Evolutionary conservation across 192 early-diverging fungal species (phyloP).

Genomic region (Coemansia sp.): DNA sequence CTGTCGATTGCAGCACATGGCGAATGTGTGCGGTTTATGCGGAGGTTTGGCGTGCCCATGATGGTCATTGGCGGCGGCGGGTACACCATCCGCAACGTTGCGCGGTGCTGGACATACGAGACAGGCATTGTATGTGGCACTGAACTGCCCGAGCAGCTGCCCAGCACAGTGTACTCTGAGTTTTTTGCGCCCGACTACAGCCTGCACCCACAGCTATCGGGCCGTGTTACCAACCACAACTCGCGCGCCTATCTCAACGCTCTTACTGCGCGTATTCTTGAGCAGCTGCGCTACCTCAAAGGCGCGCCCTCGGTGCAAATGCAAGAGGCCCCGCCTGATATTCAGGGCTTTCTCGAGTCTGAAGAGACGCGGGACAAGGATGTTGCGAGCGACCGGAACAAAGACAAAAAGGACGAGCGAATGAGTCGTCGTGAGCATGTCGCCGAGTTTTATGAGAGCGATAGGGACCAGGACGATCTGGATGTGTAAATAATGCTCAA

Average conservation of each 20-base stretch:
- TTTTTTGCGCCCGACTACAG: constrained; percentile 89
- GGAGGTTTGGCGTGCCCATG: constrained; percentile 86
- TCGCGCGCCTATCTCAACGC: constrained; percentile 76
- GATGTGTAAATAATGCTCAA: not conserved
- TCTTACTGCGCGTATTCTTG: constrained; percentile 70
- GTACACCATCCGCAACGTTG: constrained; percentile 97
- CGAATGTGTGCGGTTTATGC: constrained; percentile 87
- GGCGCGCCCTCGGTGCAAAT: constrained; percentile 95
- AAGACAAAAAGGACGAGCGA: constrained; percentile 30
- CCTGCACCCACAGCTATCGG: constrained; percentile 82
- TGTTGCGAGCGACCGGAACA: constrained; percentile 11
- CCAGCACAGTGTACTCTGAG: constrained; percentile 71
- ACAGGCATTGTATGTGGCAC: constrained; percentile 81
- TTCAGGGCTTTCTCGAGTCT: constrained; percentile 50
- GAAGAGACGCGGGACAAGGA: constrained; percentile 34
- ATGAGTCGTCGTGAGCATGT: constrained; percentile 24
- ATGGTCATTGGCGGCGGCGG: constrained; percentile 95
- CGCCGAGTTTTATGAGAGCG: constrained; percentile 49
- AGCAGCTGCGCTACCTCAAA: constrained; percentile 82
- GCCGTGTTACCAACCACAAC: constrained; percentile 86
- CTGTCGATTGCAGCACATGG: constrained; percentile 89
- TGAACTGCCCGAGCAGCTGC: constrained; percentile 72
- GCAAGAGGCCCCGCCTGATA: constrained; percentile 76
- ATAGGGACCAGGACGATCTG: constrained; percentile 35
- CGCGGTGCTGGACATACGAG: constrained; percentile 93